phyloP scores from a whole-genome alignment of 169 alveolate genomes.

The Pseudocohnilembus persalinus region DNA sequence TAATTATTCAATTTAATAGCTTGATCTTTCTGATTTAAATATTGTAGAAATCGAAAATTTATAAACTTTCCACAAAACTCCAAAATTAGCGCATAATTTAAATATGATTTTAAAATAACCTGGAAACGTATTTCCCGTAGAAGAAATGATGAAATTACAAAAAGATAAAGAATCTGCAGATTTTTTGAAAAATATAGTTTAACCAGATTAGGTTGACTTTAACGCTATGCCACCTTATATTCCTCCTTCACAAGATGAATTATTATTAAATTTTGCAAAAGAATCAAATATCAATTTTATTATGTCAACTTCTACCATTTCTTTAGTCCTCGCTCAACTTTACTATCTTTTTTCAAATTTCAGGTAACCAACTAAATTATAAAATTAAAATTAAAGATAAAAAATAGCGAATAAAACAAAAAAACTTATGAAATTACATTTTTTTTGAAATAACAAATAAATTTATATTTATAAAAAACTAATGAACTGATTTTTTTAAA shows the following conservation, averaged over 20 bases:
- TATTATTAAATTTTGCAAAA: conserved; percentile 44
- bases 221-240: conserved; percentile 51
- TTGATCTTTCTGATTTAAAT: neutral
- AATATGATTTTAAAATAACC: conserved; percentile 7
- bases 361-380: conserved; percentile 3
- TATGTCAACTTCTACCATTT: conserved; percentile 68
- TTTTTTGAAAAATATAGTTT: conserved; percentile 15
- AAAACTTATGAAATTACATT: no score
- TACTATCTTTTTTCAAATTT: conserved; percentile 55
- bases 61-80: conserved; percentile 15
- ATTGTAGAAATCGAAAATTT: conserved; percentile 21
- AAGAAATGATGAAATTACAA: conserved; percentile 15
- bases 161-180: conserved; percentile 25
- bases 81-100: conserved; percentile 21
- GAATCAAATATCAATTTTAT: conserved; percentile 40
- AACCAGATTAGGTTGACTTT: conserved; percentile 7
- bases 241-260: conserved; percentile 70
- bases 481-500: no score
- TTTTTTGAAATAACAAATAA: no score
- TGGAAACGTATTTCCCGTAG: conserved; percentile 3
- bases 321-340: conserved; percentile 55
- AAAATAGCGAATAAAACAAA: no score
- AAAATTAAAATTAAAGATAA: no score
- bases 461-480: no score
- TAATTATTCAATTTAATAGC: neutral